Evolutionary conservation across 2,329 filamentous ascomycete genomes (phyloP), one percentile per base, ranked within the genome.

Genomic region (Helotiales sp.): DNA sequence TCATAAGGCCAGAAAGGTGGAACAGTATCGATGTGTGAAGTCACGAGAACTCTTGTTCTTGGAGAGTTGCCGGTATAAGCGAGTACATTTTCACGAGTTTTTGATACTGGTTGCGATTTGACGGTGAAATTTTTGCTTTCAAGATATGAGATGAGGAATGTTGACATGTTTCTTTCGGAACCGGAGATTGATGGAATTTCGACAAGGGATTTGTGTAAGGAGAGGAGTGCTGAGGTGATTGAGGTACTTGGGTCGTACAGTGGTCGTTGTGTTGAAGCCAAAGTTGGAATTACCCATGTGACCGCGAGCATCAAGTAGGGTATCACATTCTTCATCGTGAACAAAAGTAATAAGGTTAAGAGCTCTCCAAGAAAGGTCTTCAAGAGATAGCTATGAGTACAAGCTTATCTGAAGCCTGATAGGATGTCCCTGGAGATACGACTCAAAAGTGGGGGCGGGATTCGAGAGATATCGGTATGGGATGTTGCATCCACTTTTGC

Each of bases 151-250:
- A 77, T 75, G 1, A 90, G 75, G 73, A 82, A 88, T 58, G 79
- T 66, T 29, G 81, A 84, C 17, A 88, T 79, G 5, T 77, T 71
- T 50, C 80, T 71, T 70, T 90, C 87, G 64, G 87, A 81, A 33
- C 78, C 78, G 5, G 80, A 81, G 61, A 89, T 81, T 3, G 86
- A 89, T 63, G 83, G 78, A 55, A 83, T 82, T 58, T 84, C 75
- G 54, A 87, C 77, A 15, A 90, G 78, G 29, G 80, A 78, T 54
- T 81, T 79, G 71, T 90, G 87, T 4, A 90, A 77, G 7, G 76
- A 77, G 38, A 89, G 76, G 10, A 90, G 64, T 38, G 65, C 33
- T 51, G 17, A 47, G 47, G 38, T 42, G 7, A 3, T 9, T 9
- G 38, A 42, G 19, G 15, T 8, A 3, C 3, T 22, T 9, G 4